phyloP scores from a whole-genome alignment of 345 rosid species.

The Litchi chinensis region DNA sequence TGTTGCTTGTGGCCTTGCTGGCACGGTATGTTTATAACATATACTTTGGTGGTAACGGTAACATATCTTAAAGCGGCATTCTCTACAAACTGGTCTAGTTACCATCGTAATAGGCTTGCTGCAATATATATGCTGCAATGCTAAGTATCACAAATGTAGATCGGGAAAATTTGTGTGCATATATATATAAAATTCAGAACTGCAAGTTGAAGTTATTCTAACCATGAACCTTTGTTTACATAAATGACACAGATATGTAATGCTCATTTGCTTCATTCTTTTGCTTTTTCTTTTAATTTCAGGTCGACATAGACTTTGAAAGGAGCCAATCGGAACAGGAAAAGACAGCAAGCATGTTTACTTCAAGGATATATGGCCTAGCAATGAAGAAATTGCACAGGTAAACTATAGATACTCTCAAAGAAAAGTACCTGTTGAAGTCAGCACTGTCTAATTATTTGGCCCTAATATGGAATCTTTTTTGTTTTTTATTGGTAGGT shows the following conservation, averaged over 20 bases:
- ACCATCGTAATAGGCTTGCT: neutral
- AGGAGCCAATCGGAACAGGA: constrained; percentile 69
- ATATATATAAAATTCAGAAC: neutral
- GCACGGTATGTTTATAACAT: constrained; percentile 49
- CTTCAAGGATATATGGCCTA: constrained; percentile 81
- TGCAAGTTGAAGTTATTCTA: neutral
- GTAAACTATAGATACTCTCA: constrained; percentile 26
- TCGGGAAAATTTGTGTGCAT: neutral
- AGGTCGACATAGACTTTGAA: constrained; percentile 93
- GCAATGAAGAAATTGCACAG: constrained; percentile 73
- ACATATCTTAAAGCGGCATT: neutral
- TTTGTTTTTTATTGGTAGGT: constrained; percentile 34
- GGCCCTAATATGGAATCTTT: neutral
- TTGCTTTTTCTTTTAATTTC: neutral
- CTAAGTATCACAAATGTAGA: no score
- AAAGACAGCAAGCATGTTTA: constrained; percentile 67
- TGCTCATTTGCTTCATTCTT: neutral
- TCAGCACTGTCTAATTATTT: neutral
- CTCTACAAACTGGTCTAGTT: neutral
- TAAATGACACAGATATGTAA: no score
- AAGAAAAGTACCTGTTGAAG: neutral
- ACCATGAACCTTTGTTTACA: neutral
- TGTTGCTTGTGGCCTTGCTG: constrained; percentile 91
- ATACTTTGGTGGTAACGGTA: neutral
- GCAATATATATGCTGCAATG: neutral